A percentile compares a stretch with the other conserved stretches of the same genome.
These are phyloP conservation scores for Hyphodiscus sp. DNA, from an alignment of 2,329 filamentous ascomycete genomes.

Conservation along the genomic window DNA sequence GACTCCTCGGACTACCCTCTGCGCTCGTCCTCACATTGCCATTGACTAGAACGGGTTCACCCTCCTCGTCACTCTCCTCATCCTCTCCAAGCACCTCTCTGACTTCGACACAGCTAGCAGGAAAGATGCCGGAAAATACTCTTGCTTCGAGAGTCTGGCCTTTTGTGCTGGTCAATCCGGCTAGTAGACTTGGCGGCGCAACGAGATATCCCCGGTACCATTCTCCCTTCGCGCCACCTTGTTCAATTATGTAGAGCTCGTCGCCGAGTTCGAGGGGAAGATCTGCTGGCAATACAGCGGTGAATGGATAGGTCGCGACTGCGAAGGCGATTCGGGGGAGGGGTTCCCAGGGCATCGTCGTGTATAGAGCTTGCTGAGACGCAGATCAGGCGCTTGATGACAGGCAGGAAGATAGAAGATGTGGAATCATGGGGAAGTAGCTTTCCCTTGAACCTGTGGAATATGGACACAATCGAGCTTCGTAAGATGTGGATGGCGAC, in stretches of 20 bases:
- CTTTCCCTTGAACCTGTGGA: too few species aligned
- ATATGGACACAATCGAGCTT: too few species aligned
- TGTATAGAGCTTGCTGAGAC: conserved; percentile 1
- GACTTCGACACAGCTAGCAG: conserved; percentile 88
- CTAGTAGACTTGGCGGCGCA: conserved; percentile 85
- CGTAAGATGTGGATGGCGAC: background rate
- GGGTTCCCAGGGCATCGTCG: conserved; percentile 86
- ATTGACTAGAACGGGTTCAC: background rate
- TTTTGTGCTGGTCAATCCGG: conserved; percentile 82
- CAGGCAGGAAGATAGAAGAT: background rate
- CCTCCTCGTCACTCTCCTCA: conserved; percentile 41
- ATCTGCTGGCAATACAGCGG: conserved; percentile 78
- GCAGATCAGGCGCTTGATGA: background rate
- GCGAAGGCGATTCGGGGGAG: conserved; percentile 96
- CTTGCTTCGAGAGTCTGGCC: conserved; percentile 91
- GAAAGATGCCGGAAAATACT: conserved; percentile 98
- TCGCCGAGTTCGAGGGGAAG: conserved; percentile 96
- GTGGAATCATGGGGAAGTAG: conserved; percentile 3
- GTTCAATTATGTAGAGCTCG: conserved; percentile 97
- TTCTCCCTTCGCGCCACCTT: conserved; percentile 74
- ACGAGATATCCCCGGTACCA: conserved; percentile 97
- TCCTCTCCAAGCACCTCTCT: conserved; percentile 81
- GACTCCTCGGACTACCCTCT: conserved; percentile 15
- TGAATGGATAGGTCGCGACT: conserved; percentile 91
- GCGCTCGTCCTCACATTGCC: conserved; percentile 4